phyloP scores from a whole-genome alignment of 2,329 filamentous ascomycete species.

The Chrysosphaeria jannelii region DNA sequence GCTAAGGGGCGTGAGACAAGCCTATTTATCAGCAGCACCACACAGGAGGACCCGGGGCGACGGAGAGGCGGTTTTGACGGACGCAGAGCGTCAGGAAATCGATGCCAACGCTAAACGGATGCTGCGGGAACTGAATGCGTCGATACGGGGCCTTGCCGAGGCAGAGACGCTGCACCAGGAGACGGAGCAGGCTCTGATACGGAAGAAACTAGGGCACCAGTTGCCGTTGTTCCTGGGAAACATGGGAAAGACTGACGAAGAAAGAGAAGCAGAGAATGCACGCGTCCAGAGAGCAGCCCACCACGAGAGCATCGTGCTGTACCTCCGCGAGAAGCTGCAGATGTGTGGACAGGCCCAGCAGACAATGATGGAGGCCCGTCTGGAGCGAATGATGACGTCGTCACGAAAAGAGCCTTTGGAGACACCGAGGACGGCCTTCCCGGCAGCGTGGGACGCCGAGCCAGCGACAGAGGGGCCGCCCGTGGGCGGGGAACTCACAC shows the following conservation, averaged over 20 bases:
- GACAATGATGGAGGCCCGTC: conserved; percentile 72
- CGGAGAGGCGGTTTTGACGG: conserved; percentile 30
- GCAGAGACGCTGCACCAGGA: conserved; percentile 59
- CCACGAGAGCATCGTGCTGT: conserved; percentile 61
- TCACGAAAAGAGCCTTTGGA: too few relatives aligned
- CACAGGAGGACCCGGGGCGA: conserved; percentile 19
- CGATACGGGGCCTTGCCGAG: conserved; percentile 50
- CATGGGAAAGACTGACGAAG: conserved; percentile 24
- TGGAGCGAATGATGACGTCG: conserved; percentile 63
- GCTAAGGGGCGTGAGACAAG: conserved; percentile 55
- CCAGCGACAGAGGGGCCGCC: not conserved
- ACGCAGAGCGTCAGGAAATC: conserved; percentile 58
- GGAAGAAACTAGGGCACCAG: conserved; percentile 26
- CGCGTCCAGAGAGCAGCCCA: conserved; percentile 37
- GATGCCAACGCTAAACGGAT: conserved; percentile 67
- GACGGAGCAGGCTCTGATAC: conserved; percentile 37
- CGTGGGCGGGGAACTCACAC: conserved; percentile 21
- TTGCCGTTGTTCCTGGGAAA: too few relatives aligned
- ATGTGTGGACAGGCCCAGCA: conserved; percentile 51
- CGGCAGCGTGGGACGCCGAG: not conserved
- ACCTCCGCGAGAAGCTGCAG: conserved; percentile 44
- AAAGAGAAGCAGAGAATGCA: conserved; percentile 39
- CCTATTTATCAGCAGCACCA: conserved; percentile 63
- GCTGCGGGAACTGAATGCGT: conserved; percentile 56
- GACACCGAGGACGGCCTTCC: conserved; percentile 12